Conservation (phyloP, 495 filamentous ascomycete genomes). For the Penicillium lividum region DNA sequence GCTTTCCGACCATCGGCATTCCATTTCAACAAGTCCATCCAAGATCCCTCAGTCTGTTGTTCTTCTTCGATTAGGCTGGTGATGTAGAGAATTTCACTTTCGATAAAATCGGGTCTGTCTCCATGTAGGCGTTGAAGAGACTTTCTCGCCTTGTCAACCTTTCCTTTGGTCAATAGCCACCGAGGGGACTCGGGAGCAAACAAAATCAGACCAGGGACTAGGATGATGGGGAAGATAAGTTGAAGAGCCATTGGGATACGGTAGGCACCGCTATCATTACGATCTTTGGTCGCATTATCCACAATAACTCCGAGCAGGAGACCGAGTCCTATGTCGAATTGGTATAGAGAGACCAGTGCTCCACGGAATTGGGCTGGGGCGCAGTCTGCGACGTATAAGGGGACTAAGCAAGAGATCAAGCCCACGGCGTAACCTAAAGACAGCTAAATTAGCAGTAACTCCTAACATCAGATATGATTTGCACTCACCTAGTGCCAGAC, state of each 20-base stretch:
- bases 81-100: background rate
- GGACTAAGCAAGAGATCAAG: slow-evolving; percentile 1
- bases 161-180: background rate
- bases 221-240: background rate
- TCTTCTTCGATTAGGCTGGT: background rate
- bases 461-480: background rate
- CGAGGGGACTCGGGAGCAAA: slow-evolving; percentile 3
- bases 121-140: background rate
- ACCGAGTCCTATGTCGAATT: background rate
- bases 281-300: background rate
- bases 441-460: background rate
- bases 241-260: slow-evolving; percentile 3
- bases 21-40: slow-evolving; percentile 2
- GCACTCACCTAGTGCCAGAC: background rate
- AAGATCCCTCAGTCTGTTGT: background rate
- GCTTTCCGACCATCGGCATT: slow-evolving; percentile 1
- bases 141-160: background rate
- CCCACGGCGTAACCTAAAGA: slow-evolving; percentile 1
- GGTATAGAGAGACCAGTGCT: background rate
- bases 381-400: slow-evolving; percentile 4
- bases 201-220: background rate
- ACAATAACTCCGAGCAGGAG: background rate
- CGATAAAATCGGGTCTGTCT: background rate
- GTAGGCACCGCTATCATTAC: background rate
- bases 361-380: background rate